phyloP scores from a whole-genome alignment of 495 filamentous ascomycete species.

The Lineolata rhizophorae region DNA sequence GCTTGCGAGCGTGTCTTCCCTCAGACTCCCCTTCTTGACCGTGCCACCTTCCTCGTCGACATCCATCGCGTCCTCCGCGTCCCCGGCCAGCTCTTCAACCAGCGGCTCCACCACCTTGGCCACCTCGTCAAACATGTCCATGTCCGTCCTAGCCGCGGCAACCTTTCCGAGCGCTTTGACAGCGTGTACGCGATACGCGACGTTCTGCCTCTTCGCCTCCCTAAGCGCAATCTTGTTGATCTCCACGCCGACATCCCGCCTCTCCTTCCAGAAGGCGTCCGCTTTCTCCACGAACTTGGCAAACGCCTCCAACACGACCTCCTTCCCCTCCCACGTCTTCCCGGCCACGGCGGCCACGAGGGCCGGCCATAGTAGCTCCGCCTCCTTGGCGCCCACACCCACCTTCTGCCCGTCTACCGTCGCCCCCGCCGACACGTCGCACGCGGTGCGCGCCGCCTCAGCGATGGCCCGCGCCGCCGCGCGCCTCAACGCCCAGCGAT shows the following conservation, averaged over 20 bases:
- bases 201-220: slow-evolving; percentile 81
- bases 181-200: slow-evolving; percentile 53
- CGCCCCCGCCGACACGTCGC: slow-evolving; percentile 4
- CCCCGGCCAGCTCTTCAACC: slow-evolving; percentile 23
- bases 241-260: slow-evolving; percentile 23
- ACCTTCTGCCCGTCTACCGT: too few species aligned
- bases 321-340: slow-evolving; percentile 89
- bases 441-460: slow-evolving; percentile 22
- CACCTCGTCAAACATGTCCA: slow-evolving; percentile 49
- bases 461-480: slow-evolving; percentile 61
- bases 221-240: slow-evolving; percentile 44
- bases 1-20: slow-evolving; percentile 10
- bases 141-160: slow-evolving; percentile 33
- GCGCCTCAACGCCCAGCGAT: slow-evolving; percentile 78
- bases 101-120: slow-evolving; percentile 29
- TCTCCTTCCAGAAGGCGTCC: slow-evolving; percentile 32
- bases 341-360: slow-evolving; percentile 59
- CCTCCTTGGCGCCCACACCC: slow-evolving; percentile 32
- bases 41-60: slow-evolving; percentile 21
- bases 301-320: slow-evolving; percentile 68
- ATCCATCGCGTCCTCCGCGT: slow-evolving; percentile 41
- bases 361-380: slow-evolving; percentile 53
- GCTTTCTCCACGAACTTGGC: slow-evolving; percentile 47
- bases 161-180: slow-evolving; percentile 52
- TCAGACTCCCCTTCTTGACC: slow-evolving; percentile 8